Base-by-base conservation (phyloP, 192 early-diverging fungal species). In the Ambispora gerdemannii region DNA sequence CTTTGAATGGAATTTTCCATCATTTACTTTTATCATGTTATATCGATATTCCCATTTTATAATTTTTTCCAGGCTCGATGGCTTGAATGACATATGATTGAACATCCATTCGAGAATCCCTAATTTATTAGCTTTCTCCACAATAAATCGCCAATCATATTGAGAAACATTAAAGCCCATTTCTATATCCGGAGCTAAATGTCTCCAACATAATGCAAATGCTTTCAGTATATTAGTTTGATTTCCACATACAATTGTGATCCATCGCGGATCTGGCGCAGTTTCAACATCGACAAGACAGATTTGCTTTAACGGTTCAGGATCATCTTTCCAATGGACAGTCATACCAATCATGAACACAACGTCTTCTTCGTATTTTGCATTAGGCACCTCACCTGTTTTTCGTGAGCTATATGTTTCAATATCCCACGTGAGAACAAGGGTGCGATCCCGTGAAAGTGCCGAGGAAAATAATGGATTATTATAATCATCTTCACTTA, bases 241-340 rank as follows among this genome's bases (percentile, higher is more conserved):
- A 50, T 50, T 50, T 50, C 2, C 2, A 50, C 50, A 50, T n/a
- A 50, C 2, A 2, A 50, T 50, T 50, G 50, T 50, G 22, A 50
- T 50, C 50, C 50, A 1, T n/a, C 22, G 17, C 20, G 60, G 34
- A 62, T 62, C 32, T 62, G 60, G 15, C 36, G 2, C 32, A 2
- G 32, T 62, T 62, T 62, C 32, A 3, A 61, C 34, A 61, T 62
- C 60, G 28, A 62, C 32, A 15, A 62, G 17, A 62, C 60, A 62
- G n/a, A n/a, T n/a, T n/a, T n/a, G n/a, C n/a, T n/a, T n/a, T n/a
- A n/a, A n/a, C n/a, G n/a, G n/a, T n/a, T 32, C 34, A 34, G 59
- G 59, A 36, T 61, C 13, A 22, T 61, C 30, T 32, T 61, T 61
- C 59, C 3, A 61, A 30, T 61, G 59, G 34, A 61, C 28, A 61